phyloP scores from a whole-genome alignment of 2,329 filamentous ascomycete genomes.

The Penicillium polonicum region DNA sequence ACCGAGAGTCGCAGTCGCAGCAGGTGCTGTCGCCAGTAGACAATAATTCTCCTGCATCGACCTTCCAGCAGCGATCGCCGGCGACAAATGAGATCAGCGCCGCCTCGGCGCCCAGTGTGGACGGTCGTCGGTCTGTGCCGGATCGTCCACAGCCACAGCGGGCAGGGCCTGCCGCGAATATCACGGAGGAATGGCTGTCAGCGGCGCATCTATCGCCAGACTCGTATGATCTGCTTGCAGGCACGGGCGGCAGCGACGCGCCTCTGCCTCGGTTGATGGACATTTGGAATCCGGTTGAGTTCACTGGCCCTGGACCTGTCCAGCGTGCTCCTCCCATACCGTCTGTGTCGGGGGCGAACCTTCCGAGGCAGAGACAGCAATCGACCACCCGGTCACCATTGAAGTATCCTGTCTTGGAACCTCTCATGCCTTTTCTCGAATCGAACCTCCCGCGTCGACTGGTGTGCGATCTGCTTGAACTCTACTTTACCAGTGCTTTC shows the following conservation, averaged over 20 bases:
- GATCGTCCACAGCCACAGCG: constrained; percentile 23
- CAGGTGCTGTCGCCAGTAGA: constrained; percentile 18
- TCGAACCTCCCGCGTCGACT: constrained; percentile 74
- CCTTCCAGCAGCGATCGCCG: constrained; percentile 29
- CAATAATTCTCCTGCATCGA: constrained; percentile 27
- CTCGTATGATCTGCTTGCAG: constrained; percentile 33
- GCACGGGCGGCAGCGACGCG: constrained; percentile 26
- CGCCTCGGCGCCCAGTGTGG: constrained; percentile 30
- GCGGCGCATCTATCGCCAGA: constrained; percentile 34
- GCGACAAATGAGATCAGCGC: constrained; percentile 29
- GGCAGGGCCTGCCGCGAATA: constrained; percentile 22
- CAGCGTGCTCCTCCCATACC: constrained; percentile 22
- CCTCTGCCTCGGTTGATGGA: constrained; percentile 32
- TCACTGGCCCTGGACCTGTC: constrained; percentile 36
- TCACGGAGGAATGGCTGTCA: constrained; percentile 37
- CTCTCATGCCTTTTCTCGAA: constrained; percentile 75
- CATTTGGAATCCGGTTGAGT: constrained; percentile 33
- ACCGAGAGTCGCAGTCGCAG: constrained; percentile 7
- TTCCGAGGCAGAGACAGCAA: constrained; percentile 55
- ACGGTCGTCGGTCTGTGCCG: constrained; percentile 28
- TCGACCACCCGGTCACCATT: constrained; percentile 45
- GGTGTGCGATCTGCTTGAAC: constrained; percentile 83
- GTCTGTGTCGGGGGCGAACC: constrained; percentile 54
- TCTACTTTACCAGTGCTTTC: constrained; percentile 89
- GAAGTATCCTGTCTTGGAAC: constrained; percentile 81